phyloP scores from a whole-genome alignment of 2,329 filamentous ascomycete species.

The Cryphonectria radicalis region DNA sequence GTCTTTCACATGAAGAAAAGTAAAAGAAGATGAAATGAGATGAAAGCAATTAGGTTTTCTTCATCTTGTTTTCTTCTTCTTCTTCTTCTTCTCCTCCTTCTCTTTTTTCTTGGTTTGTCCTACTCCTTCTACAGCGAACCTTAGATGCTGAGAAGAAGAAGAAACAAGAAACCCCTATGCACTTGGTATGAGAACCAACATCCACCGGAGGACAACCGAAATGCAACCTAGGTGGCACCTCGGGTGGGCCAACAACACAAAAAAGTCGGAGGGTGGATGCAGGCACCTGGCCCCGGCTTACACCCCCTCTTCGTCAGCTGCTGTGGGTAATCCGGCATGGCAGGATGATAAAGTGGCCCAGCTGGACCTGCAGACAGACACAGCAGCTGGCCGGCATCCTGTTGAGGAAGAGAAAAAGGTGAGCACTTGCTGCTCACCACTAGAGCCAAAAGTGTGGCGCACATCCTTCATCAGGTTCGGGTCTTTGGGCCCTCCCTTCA shows the following conservation, averaged over 20 bases:
- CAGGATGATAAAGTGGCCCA: neutral
- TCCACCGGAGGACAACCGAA: neutral
- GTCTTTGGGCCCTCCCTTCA: neutral
- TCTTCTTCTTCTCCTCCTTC: too few relatives aligned
- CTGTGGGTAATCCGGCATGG: neutral
- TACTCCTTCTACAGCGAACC: neutral
- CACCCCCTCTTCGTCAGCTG: too few relatives aligned
- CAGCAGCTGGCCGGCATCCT: neutral
- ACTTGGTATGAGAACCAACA: neutral
- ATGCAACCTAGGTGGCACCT: neutral
- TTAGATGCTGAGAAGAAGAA: neutral
- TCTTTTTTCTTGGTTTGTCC: neutral
- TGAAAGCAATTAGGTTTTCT: neutral
- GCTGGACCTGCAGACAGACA: neutral
- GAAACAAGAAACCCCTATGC: neutral
- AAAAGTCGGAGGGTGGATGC: too few relatives aligned
- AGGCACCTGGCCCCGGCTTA: neutral
- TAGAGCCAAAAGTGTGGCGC: neutral
- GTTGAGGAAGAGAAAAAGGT: neutral
- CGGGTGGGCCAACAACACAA: neutral
- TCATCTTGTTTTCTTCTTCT: neutral
- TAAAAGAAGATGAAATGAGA: neutral
- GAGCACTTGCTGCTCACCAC: conserved; percentile 1
- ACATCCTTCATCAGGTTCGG: neutral
- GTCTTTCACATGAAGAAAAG: neutral